These are phyloP conservation scores for Metroxylon sagu DNA, from an alignment of 176 grass and related monocot genomes.

Conservation along the genomic window DNA sequence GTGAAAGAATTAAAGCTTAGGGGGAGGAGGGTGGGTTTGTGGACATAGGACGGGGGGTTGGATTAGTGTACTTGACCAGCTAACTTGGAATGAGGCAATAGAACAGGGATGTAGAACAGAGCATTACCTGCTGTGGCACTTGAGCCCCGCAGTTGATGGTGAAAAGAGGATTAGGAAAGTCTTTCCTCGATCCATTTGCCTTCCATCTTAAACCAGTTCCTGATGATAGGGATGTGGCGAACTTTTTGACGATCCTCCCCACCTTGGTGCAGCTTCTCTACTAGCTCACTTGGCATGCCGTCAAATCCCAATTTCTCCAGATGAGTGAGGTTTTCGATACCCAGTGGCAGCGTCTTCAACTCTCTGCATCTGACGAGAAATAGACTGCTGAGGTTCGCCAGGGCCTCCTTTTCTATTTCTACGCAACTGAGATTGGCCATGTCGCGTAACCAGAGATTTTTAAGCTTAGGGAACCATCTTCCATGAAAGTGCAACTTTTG, in stretches of 20 bases:
- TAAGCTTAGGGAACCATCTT: conserved; percentile 12
- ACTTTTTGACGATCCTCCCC: not conserved
- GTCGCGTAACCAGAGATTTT: conserved; percentile 12
- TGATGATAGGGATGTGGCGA: conserved; percentile 7
- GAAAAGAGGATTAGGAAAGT: too few species aligned
- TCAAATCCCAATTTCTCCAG: conserved; percentile 26
- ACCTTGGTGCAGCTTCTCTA: conserved; percentile 1
- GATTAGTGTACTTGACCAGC: too few species aligned
- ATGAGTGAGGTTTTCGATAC: conserved; percentile 22
- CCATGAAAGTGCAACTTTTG: conserved; percentile 14
- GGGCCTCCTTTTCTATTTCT: conserved; percentile 21
- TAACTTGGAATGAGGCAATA: too few species aligned
- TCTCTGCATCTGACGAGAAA: conserved; percentile 15
- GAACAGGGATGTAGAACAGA: too few species aligned
- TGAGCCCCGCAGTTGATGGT: too few species aligned
- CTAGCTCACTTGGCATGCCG: conserved; percentile 24
- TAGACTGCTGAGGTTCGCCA: conserved; percentile 5
- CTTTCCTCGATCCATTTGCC: too few species aligned
- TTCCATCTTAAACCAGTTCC: not conserved
- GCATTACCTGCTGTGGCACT: too few species aligned
- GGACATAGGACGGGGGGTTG: too few species aligned
- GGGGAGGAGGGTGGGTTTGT: too few species aligned
- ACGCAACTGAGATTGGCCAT: conserved; percentile 24
- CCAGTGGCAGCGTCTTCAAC: conserved; percentile 24
- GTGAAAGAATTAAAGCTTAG: too few species aligned